Evolutionary conservation across 1,284 basidiomycete genomes (phyloP).

Genomic region (Puccinia triticina): DNA sequence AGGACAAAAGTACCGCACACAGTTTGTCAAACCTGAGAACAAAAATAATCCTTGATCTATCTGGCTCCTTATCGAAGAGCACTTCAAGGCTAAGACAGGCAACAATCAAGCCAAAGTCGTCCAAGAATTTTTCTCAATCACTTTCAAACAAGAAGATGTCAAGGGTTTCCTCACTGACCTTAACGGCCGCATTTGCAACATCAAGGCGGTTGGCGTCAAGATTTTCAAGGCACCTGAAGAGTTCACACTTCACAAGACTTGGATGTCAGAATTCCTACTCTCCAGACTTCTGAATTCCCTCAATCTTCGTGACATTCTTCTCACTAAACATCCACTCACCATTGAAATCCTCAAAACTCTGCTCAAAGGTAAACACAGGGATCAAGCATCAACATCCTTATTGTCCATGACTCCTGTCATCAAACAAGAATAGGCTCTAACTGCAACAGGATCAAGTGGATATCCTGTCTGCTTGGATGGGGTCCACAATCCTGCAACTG

Average conservation of each 20-base stretch:
- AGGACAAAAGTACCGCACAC: too few relatives aligned
- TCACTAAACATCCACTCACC: too few relatives aligned
- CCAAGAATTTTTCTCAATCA: background rate
- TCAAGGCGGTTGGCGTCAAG: background rate
- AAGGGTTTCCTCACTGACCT: background rate
- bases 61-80: background rate
- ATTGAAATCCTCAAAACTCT: too few relatives aligned
- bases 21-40: background rate
- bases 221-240: background rate
- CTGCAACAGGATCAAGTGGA: background rate
- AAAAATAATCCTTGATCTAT: background rate
- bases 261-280: background rate
- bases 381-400: background rate
- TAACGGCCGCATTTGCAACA: background rate
- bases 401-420: background rate
- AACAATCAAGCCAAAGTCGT: slow-evolving; percentile 2
- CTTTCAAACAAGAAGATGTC: background rate
- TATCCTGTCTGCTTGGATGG: background rate
- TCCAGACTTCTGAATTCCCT: background rate
- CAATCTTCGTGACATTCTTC: too few relatives aligned
- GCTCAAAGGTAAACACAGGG: background rate
- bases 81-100: background rate
- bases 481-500: background rate
- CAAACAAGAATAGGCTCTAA: background rate
- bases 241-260: background rate